Evolutionary conservation across 306 rosid genomes (phyloP), one percentile per base, ranked within the genome.

Genomic region (Lathyrus tuberosus): DNA sequence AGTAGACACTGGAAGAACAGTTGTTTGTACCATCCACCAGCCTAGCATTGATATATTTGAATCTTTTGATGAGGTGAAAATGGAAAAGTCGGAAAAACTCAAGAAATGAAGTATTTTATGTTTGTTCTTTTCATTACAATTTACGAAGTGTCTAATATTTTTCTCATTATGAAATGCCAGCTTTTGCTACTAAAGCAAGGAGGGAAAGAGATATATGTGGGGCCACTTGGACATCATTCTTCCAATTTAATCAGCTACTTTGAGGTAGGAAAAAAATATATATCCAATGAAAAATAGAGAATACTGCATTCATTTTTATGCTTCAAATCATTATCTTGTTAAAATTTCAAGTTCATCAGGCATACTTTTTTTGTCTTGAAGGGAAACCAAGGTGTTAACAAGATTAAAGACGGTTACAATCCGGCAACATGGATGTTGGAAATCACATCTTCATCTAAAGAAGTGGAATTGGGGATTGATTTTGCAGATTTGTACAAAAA

Each of bases 1-100:
- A 5, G 84, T 81, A 2, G 84, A 86, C 81, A 86, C 90, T 0
- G 88, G 88, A 81, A 83, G 91, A 79, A 86, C 88, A 28, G 90
- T 86, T 62, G 90, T 83, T 8, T 86, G 90, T 78, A 86, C 90
- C 73, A 86, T 86, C 54, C 90, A 86, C 69, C 90, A 86, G 41
- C 90, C 90, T 43, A 86, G 90, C 78, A 86, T 86, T 73, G 90
- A 86, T 49, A 83, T 86, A 49, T 86, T 86, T 70, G 90, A 86
- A 62, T 82, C 90, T 62, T 86, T 83, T 26, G 90, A 86, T 76
- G 90, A 86, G 90, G 90, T 86, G 14, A 76, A 8, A 42, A 22
- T 5, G 7, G 35, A 9, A 9, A 30, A 54, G 65, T 1, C 2
- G 18, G 13, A 52, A 52, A 52, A 52, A 3, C 20, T 26, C 26